phyloP scores from a whole-genome alignment of 805 yeast genomes.

The Zygoascus biomembranicola region DNA sequence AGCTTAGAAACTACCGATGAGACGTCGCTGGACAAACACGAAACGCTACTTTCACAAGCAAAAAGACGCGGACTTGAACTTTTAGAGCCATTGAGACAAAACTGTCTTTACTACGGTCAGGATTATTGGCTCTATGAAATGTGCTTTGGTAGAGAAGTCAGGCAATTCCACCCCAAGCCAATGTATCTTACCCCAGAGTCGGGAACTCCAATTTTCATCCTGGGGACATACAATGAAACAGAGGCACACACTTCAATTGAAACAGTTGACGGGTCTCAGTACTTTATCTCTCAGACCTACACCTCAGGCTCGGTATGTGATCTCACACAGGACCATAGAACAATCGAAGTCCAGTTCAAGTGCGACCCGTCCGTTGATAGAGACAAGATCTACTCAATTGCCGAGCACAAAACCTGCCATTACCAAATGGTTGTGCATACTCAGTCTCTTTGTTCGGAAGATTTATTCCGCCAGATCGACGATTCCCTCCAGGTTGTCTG shows the following conservation, averaged over 20 bases:
- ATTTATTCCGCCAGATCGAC: slow-evolving; percentile 27
- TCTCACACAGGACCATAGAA: slow-evolving; percentile 44
- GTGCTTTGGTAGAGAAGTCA: slow-evolving; percentile 41
- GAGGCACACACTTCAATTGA: neutral
- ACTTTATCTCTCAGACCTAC: slow-evolving; percentile 26
- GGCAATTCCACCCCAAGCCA: slow-evolving; percentile 37
- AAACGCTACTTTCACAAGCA: neutral
- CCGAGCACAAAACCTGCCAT: slow-evolving; percentile 50
- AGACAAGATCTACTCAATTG: slow-evolving; percentile 32
- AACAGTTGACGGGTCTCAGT: slow-evolving; percentile 16
- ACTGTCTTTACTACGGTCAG: slow-evolving; percentile 24
- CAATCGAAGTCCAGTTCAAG: slow-evolving; percentile 46
- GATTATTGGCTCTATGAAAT: slow-evolving; percentile 51
- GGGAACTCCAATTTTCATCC: slow-evolving; percentile 21
- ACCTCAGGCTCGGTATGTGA: slow-evolving; percentile 53
- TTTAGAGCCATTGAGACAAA: slow-evolving; percentile 6
- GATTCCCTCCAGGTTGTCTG: slow-evolving; percentile 24
- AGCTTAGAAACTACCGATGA: neutral
- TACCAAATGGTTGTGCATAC: slow-evolving; percentile 45
- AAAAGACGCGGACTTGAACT: neutral
- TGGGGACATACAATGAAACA: slow-evolving; percentile 20
- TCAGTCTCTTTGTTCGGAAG: slow-evolving; percentile 41
- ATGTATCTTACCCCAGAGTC: slow-evolving; percentile 12
- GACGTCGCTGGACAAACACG: neutral
- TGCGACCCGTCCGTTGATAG: slow-evolving; percentile 38